phyloP scores from a whole-genome alignment of 768 basidiomycete species.

The Rhodotorula babjevae region DNA sequence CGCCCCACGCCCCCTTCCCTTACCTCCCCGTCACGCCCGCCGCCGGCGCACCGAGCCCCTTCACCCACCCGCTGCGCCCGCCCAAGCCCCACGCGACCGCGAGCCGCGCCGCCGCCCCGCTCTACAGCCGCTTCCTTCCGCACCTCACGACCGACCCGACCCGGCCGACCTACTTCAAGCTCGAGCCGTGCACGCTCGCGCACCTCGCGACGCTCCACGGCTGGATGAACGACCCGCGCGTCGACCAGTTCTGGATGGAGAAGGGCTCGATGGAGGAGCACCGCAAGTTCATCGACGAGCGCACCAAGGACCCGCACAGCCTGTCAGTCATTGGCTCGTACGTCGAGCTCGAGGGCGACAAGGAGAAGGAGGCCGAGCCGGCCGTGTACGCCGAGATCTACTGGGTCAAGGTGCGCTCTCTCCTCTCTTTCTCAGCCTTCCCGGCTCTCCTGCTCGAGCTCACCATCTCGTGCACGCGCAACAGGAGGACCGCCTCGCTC shows the following conservation, averaged over 20 bases:
- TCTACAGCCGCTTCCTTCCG: constrained; percentile 36
- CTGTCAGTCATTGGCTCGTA: constrained; percentile 32
- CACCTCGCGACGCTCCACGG: constrained; percentile 27
- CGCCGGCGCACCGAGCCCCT: constrained; percentile 1
- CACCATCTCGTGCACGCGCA: not conserved
- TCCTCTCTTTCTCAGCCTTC: not conserved
- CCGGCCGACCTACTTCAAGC: constrained; percentile 23
- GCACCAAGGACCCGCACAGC: constrained; percentile 17
- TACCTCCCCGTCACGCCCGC: constrained; percentile 17
- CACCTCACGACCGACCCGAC: constrained; percentile 19
- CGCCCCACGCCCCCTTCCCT: constrained; percentile 15
- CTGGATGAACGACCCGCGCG: constrained; percentile 38
- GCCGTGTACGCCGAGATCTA: constrained; percentile 36
- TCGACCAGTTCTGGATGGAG: constrained; percentile 38
- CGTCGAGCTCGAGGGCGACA: not conserved
- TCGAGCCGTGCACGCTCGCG: constrained; percentile 20
- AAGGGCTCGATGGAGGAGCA: constrained; percentile 30
- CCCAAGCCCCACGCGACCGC: constrained; percentile 20
- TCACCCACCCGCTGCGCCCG: constrained; percentile 35
- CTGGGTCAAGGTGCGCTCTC: constrained; percentile 34
- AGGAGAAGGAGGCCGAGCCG: constrained; percentile 9
- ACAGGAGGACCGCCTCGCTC: constrained; percentile 33
- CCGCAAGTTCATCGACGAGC: constrained; percentile 20
- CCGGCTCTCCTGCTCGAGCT: not conserved
- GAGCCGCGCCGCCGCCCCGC: not conserved